These are phyloP conservation scores for Fusarium sp. DNA, from an alignment of 2,329 filamentous ascomycete species.

Conservation along the genomic window DNA sequence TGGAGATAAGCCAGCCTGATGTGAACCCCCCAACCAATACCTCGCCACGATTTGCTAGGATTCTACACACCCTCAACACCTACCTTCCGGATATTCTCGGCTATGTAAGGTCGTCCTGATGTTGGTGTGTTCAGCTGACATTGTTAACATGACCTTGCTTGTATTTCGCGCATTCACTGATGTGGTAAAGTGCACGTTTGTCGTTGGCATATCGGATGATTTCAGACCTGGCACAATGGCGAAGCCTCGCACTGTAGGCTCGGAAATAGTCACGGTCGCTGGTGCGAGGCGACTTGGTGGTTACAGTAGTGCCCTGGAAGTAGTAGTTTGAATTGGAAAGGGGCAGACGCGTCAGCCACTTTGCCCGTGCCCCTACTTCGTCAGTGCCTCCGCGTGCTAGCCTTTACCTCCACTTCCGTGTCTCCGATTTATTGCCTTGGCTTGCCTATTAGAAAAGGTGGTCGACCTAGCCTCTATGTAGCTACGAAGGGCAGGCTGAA, in stretches of 20 bases:
- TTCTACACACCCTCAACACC: background rate
- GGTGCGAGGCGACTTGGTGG: background rate
- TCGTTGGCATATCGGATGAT: background rate
- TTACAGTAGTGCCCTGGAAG: background rate
- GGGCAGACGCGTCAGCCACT: background rate
- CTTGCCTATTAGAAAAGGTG: background rate
- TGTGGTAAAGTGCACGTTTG: background rate
- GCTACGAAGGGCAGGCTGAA: background rate
- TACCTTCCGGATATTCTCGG: background rate
- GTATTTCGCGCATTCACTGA: background rate
- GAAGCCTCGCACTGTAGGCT: too few species aligned
- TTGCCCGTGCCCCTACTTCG: too few species aligned
- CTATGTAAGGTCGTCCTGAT: background rate
- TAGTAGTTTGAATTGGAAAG: background rate
- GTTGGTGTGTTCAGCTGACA: background rate
- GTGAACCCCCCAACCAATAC: background rate
- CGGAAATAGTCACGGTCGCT: background rate
- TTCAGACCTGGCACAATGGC: background rate
- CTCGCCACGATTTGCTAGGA: background rate
- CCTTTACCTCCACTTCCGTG: background rate
- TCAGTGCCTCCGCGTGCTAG: background rate
- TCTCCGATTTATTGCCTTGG: background rate
- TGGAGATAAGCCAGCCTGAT: background rate
- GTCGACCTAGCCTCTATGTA: background rate
- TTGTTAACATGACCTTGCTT: background rate